Percentiles rank a stretch among this genome's conserved stretches.
Evolutionary conservation across 331 rosid species (phyloP).

Genomic region (Malus hybrid): DNA sequence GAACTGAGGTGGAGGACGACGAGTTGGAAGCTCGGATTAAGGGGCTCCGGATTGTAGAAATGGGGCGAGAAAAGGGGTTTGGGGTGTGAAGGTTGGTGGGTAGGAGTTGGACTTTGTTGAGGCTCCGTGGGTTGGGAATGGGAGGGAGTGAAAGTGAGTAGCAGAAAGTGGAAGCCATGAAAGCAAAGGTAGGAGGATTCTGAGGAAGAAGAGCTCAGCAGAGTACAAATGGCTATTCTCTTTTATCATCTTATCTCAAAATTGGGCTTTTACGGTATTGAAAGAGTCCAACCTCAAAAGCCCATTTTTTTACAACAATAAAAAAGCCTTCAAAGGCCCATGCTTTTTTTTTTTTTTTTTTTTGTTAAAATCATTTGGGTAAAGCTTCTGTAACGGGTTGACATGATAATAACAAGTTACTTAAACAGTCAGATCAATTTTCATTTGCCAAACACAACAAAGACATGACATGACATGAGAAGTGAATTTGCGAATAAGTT

Average conservation of each 20-base stretch:
- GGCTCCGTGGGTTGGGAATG: constrained; percentile 13
- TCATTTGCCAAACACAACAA: no score
- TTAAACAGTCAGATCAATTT: rapidly evolving
- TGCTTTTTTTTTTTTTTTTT: not conserved
- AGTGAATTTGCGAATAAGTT: no score
- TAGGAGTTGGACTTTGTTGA: constrained; percentile 8
- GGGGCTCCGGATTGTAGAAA: constrained; percentile 12
- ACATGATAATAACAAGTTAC: no score
- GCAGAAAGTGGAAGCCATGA: constrained; percentile 48
- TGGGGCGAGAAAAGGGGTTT: constrained; percentile 8
- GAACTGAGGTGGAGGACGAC: constrained; percentile 21
- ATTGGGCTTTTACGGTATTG: not conserved
- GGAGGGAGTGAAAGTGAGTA: constrained; percentile 33
- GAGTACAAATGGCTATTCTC: not conserved
- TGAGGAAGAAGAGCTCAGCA: not conserved
- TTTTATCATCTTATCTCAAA: not conserved
- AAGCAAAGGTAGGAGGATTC: not conserved
- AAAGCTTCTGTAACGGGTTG: not conserved
- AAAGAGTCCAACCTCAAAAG: no score
- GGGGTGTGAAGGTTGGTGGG: constrained; percentile 1
- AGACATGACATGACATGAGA: no score
- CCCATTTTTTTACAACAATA: no score
- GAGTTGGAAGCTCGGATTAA: constrained; percentile 43
- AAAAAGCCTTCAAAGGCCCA: not conserved
- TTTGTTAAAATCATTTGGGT: no score